Conservation (phyloP, 139 green algal genomes). For the Zygnema cylindricum region DNA sequence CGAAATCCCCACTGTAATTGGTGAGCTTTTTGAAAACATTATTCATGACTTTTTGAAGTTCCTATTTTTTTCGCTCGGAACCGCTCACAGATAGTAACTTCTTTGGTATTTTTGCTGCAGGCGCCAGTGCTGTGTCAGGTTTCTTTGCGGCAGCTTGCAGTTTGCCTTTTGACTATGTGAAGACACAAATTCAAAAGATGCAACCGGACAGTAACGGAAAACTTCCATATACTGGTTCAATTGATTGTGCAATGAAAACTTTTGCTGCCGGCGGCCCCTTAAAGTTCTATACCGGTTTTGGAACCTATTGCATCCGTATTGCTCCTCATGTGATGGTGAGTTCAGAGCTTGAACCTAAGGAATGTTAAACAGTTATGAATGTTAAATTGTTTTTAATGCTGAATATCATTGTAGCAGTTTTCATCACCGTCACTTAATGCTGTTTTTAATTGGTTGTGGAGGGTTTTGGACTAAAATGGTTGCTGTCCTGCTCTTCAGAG, state of each 20-base stretch:
- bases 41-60: not conserved
- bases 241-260: slow-evolving; percentile 90
- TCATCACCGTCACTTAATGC: too few relatives aligned
- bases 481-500: too few relatives aligned
- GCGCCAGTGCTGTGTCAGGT: slow-evolving; percentile 73
- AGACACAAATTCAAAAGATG: slow-evolving; percentile 95
- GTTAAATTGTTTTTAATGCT: too few relatives aligned
- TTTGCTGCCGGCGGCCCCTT: slow-evolving; percentile 81
- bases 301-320: slow-evolving; percentile 93
- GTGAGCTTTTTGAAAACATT: slow-evolving; percentile 1
- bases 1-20: slow-evolving; percentile 52
- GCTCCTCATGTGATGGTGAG: slow-evolving; percentile 73
- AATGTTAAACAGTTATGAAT: too few relatives aligned
- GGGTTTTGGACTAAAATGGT: not conserved
- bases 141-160: slow-evolving; percentile 90
- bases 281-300: slow-evolving; percentile 98
- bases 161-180: slow-evolving; percentile 99
- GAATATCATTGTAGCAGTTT: too few relatives aligned
- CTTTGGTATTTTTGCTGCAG: slow-evolving; percentile 38
- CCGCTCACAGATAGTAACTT: not conserved
- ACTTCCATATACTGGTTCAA: slow-evolving; percentile 63
- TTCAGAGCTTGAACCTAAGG: slow-evolving; percentile 10
- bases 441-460: too few relatives aligned
- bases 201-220: slow-evolving; percentile 81
- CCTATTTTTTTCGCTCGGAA: not conserved